Conservation (phyloP, 345 rosid genomes). For the Syzygium aqueum region DNA sequence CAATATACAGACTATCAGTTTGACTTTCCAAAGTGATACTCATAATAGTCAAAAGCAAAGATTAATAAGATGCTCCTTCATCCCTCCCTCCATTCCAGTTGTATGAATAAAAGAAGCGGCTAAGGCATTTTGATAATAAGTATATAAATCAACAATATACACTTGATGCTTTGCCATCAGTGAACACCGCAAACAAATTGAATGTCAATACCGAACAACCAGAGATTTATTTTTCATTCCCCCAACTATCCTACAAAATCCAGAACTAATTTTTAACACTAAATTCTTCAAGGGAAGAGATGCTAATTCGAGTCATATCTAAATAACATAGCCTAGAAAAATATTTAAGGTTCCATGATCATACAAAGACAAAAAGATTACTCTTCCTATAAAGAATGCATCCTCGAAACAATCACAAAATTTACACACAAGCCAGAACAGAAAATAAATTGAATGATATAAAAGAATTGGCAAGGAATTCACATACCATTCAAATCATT, state of each 20-base stretch:
- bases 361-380: neutral
- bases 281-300: neutral
- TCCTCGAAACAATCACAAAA: neutral
- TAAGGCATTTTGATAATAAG: neutral
- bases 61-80: neutral
- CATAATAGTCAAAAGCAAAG: neutral
- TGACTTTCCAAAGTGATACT: neutral
- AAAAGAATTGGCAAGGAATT: neutral
- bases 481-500: slow-evolving; percentile 73
- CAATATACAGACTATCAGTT: neutral
- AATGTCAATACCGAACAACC: neutral
- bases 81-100: neutral
- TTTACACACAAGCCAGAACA: neutral
- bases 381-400: neutral
- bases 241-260: neutral
- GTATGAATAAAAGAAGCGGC: neutral
- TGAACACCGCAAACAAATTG: neutral
- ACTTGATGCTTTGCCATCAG: neutral
- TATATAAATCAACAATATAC: neutral
- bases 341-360: neutral
- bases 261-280: neutral
- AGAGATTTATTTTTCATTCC: neutral
- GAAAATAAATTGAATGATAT: neutral
- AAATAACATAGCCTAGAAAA: neutral
- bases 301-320: neutral